phyloP scores from a whole-genome alignment of 2,329 filamentous ascomycete genomes.

The Cladosporium sphaerospermum region DNA sequence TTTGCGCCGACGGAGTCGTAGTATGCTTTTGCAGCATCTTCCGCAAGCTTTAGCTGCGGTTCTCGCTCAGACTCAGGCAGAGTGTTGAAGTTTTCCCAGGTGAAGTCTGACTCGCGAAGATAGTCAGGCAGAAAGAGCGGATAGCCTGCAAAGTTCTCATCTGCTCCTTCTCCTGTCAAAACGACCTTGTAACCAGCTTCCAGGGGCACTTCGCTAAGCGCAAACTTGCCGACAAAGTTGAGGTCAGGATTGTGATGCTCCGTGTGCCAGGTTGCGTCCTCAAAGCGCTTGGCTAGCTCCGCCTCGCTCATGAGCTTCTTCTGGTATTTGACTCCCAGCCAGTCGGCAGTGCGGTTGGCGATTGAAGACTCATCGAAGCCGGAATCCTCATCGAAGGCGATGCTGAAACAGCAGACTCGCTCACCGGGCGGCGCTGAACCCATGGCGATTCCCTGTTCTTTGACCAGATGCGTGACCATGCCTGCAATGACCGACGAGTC shows the following conservation, averaged over 20 bases:
- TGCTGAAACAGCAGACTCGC: conserved; percentile 44
- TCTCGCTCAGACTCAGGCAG: conserved; percentile 22
- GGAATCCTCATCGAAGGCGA: conserved; percentile 46
- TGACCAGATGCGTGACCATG: conserved; percentile 48
- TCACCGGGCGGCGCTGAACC: conserved; percentile 39
- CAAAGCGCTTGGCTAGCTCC: conserved; percentile 38
- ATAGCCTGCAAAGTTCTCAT: conserved; percentile 53
- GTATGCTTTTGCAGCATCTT: conserved; percentile 22
- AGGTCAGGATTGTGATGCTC: conserved; percentile 46
- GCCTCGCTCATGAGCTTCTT: conserved; percentile 41
- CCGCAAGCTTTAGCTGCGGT: conserved; percentile 19
- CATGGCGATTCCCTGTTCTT: conserved; percentile 41
- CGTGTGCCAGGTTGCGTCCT: conserved; percentile 40
- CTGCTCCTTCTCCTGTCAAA: conserved; percentile 40
- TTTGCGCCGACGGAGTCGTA: conserved; percentile 27
- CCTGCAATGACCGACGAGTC: conserved; percentile 54
- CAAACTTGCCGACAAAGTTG: conserved; percentile 47
- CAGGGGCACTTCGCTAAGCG: conserved; percentile 42
- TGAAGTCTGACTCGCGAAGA: conserved; percentile 44
- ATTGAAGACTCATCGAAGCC: conserved; percentile 47
- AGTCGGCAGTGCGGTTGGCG: conserved; percentile 44
- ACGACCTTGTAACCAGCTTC: conserved; percentile 49
- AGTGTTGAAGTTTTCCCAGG: conserved; percentile 19
- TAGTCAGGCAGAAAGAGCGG: conserved; percentile 41
- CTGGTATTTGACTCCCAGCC: conserved; percentile 40